Base-by-base conservation (phyloP, 2,329 filamentous ascomycete genomes). In the Penicillium concentricum region DNA sequence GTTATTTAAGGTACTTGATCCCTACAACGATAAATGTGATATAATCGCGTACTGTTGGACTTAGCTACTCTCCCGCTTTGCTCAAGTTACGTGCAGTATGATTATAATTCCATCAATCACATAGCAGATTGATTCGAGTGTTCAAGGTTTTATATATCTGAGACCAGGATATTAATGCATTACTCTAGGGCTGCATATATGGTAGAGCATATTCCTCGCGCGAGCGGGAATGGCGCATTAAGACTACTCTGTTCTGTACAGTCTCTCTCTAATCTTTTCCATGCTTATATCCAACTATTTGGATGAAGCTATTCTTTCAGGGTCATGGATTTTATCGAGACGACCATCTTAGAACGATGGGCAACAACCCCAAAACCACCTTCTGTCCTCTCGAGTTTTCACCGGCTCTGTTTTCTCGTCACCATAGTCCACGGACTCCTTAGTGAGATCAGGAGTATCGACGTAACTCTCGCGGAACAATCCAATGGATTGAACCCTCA, bases 401-500 rank as follows among this genome's bases (percentile, higher is more conserved):
- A 30, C 18, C 4, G 1, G 0, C 8, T 28, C 54, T 4, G 4
- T 10, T 41, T 61, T 37, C 32, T 52, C 43, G 16, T 41, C n/a
- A 15, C 28, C 42, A 18, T 54, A 49, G 12, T 54, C 54, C 16
- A 30, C 35, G 4, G 34, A 28, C 20, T 46, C 48, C 15, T 20
- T 26, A 2, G 34, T 16, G 15, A 22, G 12, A 37, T 52, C 32
- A 12, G 58, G 57, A 7, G 57, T 32, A 59, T 62, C 62, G 15
- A 56, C 16, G 34, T 64, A 64, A 13, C 48, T 44, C 20, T 61
- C 59, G 4, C 54, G 54, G 22, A 52, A 56, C 13, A 42, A 35
- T 56, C 32, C 62, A 54, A 88, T 82, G 1, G 82, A 84, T 30
- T 72, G 72, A 56, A 89, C 72, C 2, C 79, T 75, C 5, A 89